A percentile compares a stretch with the other conserved stretches of the same genome.
Conservation (phyloP, 768 basidiomycete species). For the Candolleomyces aberdarensis region DNA sequence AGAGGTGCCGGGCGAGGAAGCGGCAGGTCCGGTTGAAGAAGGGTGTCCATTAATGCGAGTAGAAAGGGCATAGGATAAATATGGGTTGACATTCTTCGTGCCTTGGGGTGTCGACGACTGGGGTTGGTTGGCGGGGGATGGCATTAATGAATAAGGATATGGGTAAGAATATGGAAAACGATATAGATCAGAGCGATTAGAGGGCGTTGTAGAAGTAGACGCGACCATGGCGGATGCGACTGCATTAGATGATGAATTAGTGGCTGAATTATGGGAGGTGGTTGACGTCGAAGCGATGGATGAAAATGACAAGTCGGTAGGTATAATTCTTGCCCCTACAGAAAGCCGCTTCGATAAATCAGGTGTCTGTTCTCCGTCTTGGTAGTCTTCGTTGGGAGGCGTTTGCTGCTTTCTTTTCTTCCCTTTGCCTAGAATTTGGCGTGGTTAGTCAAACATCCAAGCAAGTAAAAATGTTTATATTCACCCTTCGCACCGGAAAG, state of each 20-base stretch:
- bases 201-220: background rate
- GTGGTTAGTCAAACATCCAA: too few relatives aligned
- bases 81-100: constrained; percentile 3
- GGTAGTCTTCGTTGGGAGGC: background rate
- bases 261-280: background rate
- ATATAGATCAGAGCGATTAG: background rate
- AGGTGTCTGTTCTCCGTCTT: background rate
- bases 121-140: too few relatives aligned
- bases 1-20: background rate
- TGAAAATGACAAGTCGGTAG: background rate
- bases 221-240: background rate
- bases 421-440: constrained; percentile 2
- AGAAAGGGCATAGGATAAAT: background rate
- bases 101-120: background rate
- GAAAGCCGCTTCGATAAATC: background rate
- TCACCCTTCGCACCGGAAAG: background rate
- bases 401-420: constrained; percentile 4
- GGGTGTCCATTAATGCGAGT: background rate
- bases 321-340: background rate
- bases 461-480: too few relatives aligned
- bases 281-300: constrained; percentile 7
- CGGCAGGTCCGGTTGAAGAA: background rate
- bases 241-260: constrained; percentile 4
- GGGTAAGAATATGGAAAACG: too few relatives aligned
- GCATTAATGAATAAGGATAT: too few relatives aligned